Percentiles rank a stretch among this genome's conserved stretches.
These are phyloP conservation scores for Tetraselmis chui DNA, from an alignment of 139 green algal genomes.

Conservation along the genomic window DNA sequence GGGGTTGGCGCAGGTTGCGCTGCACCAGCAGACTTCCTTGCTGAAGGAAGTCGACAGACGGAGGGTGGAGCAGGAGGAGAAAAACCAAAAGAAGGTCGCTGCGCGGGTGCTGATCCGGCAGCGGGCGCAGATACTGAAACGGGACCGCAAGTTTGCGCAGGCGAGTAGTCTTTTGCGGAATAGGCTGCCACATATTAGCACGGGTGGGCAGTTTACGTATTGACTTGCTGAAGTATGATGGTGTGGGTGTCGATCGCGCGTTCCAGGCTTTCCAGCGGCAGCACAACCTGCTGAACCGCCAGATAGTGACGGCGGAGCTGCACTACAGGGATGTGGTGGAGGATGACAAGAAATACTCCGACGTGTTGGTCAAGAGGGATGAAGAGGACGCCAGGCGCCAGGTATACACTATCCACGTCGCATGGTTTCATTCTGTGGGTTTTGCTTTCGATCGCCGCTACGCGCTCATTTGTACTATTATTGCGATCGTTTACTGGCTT, in stretches of 20 bases:
- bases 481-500: too few relatives aligned
- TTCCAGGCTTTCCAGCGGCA: not conserved
- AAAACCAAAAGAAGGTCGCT: not conserved
- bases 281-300: not conserved
- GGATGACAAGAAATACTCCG: not conserved
- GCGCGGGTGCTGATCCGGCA: not conserved
- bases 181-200: too few relatives aligned
- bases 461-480: too few relatives aligned
- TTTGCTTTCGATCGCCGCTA: too few relatives aligned
- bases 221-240: too few relatives aligned
- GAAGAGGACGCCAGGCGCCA: not conserved
- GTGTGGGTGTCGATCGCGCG: too few relatives aligned
- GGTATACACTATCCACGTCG: too few relatives aligned
- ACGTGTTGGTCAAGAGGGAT: not conserved
- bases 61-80: not conserved
- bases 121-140: not conserved
- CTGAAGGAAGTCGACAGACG: not conserved
- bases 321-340: not conserved
- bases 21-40: not conserved
- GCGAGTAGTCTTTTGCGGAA: too few relatives aligned
- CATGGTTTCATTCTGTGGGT: too few relatives aligned
- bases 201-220: too few relatives aligned
- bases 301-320: not conserved
- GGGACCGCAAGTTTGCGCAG: not conserved
- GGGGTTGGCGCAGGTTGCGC: not conserved